These are phyloP conservation scores for Multifurca ochricompacta DNA, from an alignment of 768 basidiomycete species.

Conservation along the genomic window DNA sequence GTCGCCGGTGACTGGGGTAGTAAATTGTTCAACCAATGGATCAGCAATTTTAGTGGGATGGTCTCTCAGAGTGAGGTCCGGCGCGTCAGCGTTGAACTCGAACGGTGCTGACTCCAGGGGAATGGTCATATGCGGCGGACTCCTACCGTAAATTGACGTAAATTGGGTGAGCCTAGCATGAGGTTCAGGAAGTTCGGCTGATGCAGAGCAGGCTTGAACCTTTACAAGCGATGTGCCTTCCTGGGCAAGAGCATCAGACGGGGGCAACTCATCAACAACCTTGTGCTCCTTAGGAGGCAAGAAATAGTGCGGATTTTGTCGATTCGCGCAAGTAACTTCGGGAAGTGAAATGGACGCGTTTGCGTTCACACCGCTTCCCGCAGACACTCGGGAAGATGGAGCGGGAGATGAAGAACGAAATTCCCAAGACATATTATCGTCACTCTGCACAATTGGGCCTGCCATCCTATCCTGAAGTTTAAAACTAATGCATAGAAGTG, in stretches of 20 bases:
- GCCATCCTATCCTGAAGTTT: constrained; percentile 49
- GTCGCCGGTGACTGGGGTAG: constrained; percentile 2
- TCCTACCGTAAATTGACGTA: constrained; percentile 26
- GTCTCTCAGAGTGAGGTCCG: constrained; percentile 29
- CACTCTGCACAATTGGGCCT: constrained; percentile 48
- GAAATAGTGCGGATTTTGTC: constrained; percentile 13
- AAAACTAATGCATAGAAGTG: background rate
- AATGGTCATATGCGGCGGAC: constrained; percentile 14
- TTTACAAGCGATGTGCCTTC: background rate
- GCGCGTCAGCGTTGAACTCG: constrained; percentile 36
- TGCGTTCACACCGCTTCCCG: background rate
- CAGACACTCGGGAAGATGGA: background rate
- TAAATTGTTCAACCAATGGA: constrained; percentile 1
- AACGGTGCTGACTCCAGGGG: constrained; percentile 25
- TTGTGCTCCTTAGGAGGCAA: constrained; percentile 34
- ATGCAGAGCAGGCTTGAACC: constrained; percentile 35
- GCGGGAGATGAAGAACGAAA: constrained; percentile 9
- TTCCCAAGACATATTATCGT: constrained; percentile 52
- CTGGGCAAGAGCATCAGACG: constrained; percentile 16
- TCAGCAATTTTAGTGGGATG: background rate
- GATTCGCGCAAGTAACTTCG: background rate
- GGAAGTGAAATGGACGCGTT: constrained; percentile 1
- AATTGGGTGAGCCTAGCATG: constrained; percentile 29
- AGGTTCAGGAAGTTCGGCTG: constrained; percentile 39
- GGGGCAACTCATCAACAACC: constrained; percentile 40